Percentiles rank a stretch among this genome's conserved stretches.
These are phyloP conservation scores for thale cress (Arabidopsis thaliana) DNA, from an alignment of 345 rosid genomes.

Conservation along the genomic window DNA sequence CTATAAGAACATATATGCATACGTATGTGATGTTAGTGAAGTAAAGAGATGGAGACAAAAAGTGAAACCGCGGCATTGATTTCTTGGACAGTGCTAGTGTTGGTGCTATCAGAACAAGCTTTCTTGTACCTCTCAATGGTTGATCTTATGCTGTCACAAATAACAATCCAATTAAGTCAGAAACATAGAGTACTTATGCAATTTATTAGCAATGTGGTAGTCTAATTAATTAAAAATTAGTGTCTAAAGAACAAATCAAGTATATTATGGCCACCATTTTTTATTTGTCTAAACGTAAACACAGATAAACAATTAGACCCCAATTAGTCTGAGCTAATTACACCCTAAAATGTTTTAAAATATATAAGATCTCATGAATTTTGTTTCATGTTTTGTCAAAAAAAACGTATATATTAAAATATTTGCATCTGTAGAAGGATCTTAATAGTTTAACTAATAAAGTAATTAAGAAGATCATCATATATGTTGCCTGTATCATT, in stretches of 20 bases:
- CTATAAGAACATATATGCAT: background rate
- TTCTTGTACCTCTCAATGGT: conserved; percentile 96
- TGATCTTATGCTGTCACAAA: conserved; percentile 68
- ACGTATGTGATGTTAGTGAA: background rate
- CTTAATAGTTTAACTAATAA: background rate
- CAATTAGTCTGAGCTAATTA: background rate
- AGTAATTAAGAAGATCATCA: background rate
- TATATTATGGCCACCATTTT: background rate
- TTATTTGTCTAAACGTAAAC: background rate
- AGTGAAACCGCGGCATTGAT: conserved; percentile 90
- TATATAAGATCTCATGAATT: background rate
- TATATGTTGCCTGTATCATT: background rate
- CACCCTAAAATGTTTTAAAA: background rate
- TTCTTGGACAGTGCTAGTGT: conserved; percentile 69
- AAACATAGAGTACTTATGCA: conserved; percentile 20
- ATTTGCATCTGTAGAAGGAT: background rate
- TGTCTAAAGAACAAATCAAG: conserved; percentile 17
- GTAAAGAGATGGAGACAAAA: conserved; percentile 17
- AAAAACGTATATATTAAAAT: background rate
- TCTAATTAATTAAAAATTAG: background rate
- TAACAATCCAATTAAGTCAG: background rate
- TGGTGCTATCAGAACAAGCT: conserved; percentile 76
- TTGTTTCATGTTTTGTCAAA: background rate
- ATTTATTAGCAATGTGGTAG: background rate
- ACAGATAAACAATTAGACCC: background rate